These are phyloP conservation scores for Gnaphalium uliginosum DNA, from an alignment of 129 eudicot genomes.

Conservation along the genomic window DNA sequence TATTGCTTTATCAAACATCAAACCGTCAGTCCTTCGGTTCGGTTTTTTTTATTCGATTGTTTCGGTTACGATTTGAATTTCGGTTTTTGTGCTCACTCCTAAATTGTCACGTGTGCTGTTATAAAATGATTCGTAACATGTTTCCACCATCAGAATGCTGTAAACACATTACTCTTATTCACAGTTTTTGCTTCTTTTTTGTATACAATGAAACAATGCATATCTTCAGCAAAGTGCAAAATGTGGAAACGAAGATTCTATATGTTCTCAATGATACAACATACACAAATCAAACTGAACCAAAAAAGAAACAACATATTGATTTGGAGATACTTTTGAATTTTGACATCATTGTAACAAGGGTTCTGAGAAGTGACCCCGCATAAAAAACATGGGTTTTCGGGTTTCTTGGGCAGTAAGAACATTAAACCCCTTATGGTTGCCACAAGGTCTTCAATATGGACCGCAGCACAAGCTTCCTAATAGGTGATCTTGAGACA, in stretches of 20 bases:
- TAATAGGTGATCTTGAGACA: slow-evolving; percentile 2
- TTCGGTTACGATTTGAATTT: too few relatives aligned
- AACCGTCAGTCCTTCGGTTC: too few relatives aligned
- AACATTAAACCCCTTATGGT: background rate
- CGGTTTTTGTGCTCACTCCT: too few relatives aligned
- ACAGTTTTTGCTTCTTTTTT: background rate
- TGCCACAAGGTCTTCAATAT: slow-evolving; percentile 5
- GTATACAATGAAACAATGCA: background rate
- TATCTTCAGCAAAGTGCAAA: background rate
- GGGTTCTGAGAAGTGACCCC: background rate
- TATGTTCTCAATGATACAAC: slow-evolving; percentile 4
- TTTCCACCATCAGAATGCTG: background rate
- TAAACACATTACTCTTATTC: background rate
- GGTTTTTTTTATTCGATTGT: too few relatives aligned
- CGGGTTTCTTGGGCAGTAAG: background rate
- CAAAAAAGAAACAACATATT: background rate
- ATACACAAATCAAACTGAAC: background rate
- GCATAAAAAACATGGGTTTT: background rate
- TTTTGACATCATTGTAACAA: background rate
- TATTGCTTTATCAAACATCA: too few relatives aligned
- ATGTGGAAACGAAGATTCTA: background rate
- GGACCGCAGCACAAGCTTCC: slow-evolving; percentile 9
- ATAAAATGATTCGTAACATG: too few relatives aligned
- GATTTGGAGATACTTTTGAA: background rate
- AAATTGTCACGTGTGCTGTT: too few relatives aligned